Evolutionary conservation across 176 grass and related monocot species (phyloP).

Genomic region (Panicum miliaceum): DNA sequence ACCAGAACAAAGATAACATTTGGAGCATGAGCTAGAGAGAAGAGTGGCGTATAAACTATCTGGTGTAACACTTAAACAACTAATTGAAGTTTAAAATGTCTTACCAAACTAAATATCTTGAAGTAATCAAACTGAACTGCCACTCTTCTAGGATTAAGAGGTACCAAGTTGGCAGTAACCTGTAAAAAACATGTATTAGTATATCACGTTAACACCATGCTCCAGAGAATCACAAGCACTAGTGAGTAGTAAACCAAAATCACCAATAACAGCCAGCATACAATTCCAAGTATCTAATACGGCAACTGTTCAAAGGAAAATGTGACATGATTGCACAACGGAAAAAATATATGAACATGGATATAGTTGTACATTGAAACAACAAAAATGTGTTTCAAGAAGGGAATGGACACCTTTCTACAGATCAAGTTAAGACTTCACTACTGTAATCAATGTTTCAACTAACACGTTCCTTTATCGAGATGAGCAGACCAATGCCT

Average conservation of each 20-base stretch:
- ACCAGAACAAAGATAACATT: not conserved
- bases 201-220: not conserved
- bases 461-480: constrained; percentile 3
- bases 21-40: not conserved
- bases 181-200: constrained; percentile 61
- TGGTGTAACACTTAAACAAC: not conserved
- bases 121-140: constrained; percentile 82
- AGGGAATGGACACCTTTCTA: not conserved
- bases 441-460: constrained; percentile 14
- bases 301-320: not conserved
- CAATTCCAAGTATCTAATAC: not conserved
- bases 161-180: constrained; percentile 88
- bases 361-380: not conserved
- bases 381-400: not conserved
- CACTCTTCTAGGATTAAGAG: constrained; percentile 72
- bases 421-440: constrained; percentile 3
- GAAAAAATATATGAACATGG: not conserved
- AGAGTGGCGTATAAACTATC: not conserved
- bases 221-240: constrained; percentile 38
- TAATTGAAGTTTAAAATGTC: constrained; percentile 41
- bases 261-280: not conserved
- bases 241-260: not conserved
- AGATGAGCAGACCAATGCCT: not conserved
- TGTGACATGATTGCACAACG: not conserved
- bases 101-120: constrained; percentile 96